Conservation (phyloP, 108 stramenopile genomes). For the Cyclotella kingstonii region DNA sequence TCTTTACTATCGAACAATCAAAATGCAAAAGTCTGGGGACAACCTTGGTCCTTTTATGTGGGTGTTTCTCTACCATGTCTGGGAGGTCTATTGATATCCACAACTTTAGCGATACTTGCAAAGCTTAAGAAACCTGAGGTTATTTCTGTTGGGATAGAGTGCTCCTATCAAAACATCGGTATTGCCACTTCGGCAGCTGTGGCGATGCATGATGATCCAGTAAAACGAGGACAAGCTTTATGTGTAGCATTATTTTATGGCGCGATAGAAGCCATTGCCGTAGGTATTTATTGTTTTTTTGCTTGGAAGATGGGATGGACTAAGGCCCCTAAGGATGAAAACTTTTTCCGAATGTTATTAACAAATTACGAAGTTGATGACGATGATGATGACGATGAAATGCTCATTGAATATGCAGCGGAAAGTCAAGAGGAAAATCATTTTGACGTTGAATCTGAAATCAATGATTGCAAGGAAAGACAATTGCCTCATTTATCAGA, state of each 20-base stretch:
- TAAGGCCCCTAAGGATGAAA: conserved; percentile 71
- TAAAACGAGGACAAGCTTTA: conserved; percentile 62
- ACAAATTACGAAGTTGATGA: conserved; percentile 68
- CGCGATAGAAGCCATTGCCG: conserved; percentile 55
- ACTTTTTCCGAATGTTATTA: conserved; percentile 54
- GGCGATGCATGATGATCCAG: conserved; percentile 71
- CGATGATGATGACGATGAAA: conserved; percentile 25
- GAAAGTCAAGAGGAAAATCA: conserved; percentile 4
- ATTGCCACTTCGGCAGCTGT: conserved; percentile 76
- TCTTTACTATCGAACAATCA: conserved; percentile 56
- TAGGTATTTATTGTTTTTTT: conserved; percentile 64
- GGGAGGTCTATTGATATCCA: conserved; percentile 64
- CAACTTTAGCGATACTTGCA: conserved; percentile 37
- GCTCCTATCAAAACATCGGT: conserved; percentile 88
- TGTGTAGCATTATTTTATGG: conserved; percentile 85
- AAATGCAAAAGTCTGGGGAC: conserved; percentile 66
- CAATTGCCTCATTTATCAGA: background rate
- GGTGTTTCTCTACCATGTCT: conserved; percentile 64
- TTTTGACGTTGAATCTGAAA: background rate
- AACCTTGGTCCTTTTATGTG: conserved; percentile 69
- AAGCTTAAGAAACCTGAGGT: conserved; percentile 65
- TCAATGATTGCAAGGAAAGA: background rate
- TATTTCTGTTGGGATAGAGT: conserved; percentile 78
- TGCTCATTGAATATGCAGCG: conserved; percentile 1
- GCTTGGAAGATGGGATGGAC: conserved; percentile 82